Percentiles rank a stretch among this genome's conserved stretches.
Evolutionary conservation across 2,329 filamentous ascomycete species (phyloP).

Genomic region (Colletotrichum filicis): DNA sequence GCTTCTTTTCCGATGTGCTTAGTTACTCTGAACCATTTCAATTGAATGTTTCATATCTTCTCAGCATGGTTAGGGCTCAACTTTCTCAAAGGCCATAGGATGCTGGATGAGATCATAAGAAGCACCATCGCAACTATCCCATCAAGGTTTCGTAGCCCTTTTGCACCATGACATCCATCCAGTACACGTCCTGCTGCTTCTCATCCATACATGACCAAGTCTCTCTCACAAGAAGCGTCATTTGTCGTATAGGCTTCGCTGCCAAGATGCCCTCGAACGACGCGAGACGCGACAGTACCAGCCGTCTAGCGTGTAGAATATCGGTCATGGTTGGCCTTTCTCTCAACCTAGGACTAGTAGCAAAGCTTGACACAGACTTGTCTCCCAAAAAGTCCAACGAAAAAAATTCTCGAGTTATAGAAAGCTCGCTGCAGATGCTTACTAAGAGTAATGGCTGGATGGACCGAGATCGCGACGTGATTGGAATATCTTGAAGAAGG

Average conservation of each 20-base stretch:
- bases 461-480: constrained; percentile 55
- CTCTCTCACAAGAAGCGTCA: constrained; percentile 53
- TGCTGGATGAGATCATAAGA: too few relatives aligned
- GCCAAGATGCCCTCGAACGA: constrained; percentile 49
- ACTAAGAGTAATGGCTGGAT: constrained; percentile 57
- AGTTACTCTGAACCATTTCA: too few relatives aligned
- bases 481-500: constrained; percentile 52
- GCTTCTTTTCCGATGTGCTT: too few relatives aligned
- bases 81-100: too few relatives aligned
- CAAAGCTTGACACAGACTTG: not conserved
- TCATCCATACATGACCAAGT: constrained; percentile 49
- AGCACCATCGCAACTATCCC: not conserved
- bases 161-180: constrained; percentile 51
- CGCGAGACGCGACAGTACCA: constrained; percentile 50
- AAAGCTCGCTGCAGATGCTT: constrained; percentile 54
- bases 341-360: constrained; percentile 41
- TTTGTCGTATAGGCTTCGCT: constrained; percentile 52
- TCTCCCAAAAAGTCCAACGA: not conserved
- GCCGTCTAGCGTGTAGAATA: constrained; percentile 46
- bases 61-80: too few relatives aligned
- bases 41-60: too few relatives aligned
- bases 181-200: constrained; percentile 46
- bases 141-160: constrained; percentile 42
- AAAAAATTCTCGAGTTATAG: constrained; percentile 30
- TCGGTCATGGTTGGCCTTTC: constrained; percentile 41